Conservation (phyloP, 495 filamentous ascomycete species). For the Acidomyces sp. region DNA sequence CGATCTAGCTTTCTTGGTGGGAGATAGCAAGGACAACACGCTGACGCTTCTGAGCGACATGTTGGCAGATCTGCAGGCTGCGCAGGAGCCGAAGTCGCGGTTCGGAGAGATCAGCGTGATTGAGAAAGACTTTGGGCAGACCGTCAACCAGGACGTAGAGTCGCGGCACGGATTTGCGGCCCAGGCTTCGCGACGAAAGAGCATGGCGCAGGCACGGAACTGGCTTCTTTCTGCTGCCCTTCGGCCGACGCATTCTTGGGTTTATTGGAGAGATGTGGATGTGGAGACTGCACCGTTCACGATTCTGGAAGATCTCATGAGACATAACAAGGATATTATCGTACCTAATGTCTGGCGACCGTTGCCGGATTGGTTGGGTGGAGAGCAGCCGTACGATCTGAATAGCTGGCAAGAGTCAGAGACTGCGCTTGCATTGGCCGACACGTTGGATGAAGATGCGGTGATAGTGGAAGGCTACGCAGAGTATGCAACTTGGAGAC, state of each 20-base stretch:
- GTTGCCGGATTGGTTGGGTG: constrained; percentile 95
- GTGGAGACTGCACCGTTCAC: constrained; percentile 94
- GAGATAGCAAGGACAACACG: constrained; percentile 90
- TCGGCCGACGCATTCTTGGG: constrained; percentile 93
- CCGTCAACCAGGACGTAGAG: constrained; percentile 95
- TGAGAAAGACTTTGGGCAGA: constrained; percentile 98
- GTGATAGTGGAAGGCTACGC: constrained; percentile 99
- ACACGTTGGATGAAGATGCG: constrained; percentile 93
- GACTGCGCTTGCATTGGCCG: constrained; percentile 83
- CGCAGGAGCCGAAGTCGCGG: constrained; percentile 59
- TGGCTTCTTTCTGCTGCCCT: constrained; percentile 92
- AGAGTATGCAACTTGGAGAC: constrained; percentile 97
- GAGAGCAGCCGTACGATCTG: constrained; percentile 96
- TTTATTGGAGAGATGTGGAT: constrained; percentile 98
- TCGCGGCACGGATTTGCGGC: constrained; percentile 96
- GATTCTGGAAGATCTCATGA: constrained; percentile 95
- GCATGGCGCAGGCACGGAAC: constrained; percentile 97
- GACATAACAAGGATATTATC: constrained; percentile 97
- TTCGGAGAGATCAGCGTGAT: constrained; percentile 97
- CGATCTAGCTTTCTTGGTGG: constrained; percentile 92
- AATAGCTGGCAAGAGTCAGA: constrained; percentile 99
- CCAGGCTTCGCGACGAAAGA: constrained; percentile 81
- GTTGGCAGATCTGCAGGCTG: constrained; percentile 67
- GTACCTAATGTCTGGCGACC: constrained; percentile 99
- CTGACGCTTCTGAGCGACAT: constrained; percentile 58